Base-by-base conservation (phyloP, 2,329 filamentous ascomycete species). In the Epichloe bromicola region DNA sequence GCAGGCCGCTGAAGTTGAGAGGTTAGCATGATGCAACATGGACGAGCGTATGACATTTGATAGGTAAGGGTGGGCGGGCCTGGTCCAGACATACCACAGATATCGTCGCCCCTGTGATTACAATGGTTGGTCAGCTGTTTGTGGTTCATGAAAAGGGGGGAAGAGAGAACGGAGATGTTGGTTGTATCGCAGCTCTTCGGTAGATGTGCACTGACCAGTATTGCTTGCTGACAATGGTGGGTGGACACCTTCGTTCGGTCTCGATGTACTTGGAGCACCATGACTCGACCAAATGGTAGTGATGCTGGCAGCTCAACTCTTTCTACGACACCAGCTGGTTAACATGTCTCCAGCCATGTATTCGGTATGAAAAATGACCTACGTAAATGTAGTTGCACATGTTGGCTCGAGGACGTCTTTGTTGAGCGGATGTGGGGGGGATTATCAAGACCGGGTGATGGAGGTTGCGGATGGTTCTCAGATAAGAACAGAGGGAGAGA, bases 351-450 rank as follows among this genome's bases (percentile, higher is more conserved):
- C n/a, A 14, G 41, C 10, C 8, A 23, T 41, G 34, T 6, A 3
- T 3, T 4, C 6, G 19, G 36, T 36, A 17, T 26, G 4, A 39
- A 38, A 38, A 17, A 20, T 17, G 23, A 61, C 67, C 54, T 61
- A 72, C 70, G 57, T 74, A 73, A 51, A 74, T 75, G 60, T 73
- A 75, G 62, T 75, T 73, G 65, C 72, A 75, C 73, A 75, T 75
- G 55, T 53, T 68, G 52, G 46, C 34, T 7, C 17, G 26, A 44
- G 26, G 23, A 33, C 20, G 5, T 30, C 12, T 11, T n/a, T 33
- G 19, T 41, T 20, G 39, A 19, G 14, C 19, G n/a, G 12, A 20
- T 11, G 19, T 3, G 12, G 26, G 8, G 23, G 26, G 1, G 0
- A 30, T 30, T 30, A 30, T 10, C 26, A 10, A 30, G 8, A 30